Evolutionary conservation across 352 stramenopile genomes (phyloP), one percentile per base, ranked within the genome.

Genomic region (Poterioochromonas sp.): DNA sequence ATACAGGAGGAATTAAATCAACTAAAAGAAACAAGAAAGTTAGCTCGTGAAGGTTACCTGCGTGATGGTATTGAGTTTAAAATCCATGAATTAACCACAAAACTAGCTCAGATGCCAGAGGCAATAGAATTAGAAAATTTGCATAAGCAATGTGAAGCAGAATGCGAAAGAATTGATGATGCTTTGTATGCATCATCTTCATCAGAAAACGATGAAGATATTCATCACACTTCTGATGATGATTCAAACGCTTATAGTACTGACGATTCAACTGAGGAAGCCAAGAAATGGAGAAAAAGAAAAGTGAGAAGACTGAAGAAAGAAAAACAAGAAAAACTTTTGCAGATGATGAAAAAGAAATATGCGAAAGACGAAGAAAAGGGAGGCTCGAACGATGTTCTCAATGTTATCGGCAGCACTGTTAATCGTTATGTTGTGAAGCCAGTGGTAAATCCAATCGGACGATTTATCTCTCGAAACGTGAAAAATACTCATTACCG

Each of bases 1-100:
- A 34, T 54, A n/a, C 65, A 54, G 39, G 32, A 58, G n/a, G 65
- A 74, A 35, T 18, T 78, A 34, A 39, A 63, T 26, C 5, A 63
- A 43, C 29, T 78, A 2, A 78, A 78, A 69, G 15, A 44, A 29
- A n/a, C 2, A 11, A 41, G 26, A 39, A 1, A 11, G 26, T 11
- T 34, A n/a, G 51, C 71, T 22, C 1, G 32, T 5, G 43, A 65
- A 39, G 71, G 71, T 22, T 78, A 78, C 32, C 26, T 68, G 32
- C 3, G 35, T 12, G 35, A 8, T 44, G 47, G 0, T n/a, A 32
- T 78, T 5, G 47, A 78, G 8, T 29, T 69, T 22, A 41, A 39
- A 41, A 37, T 78, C 18, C 2, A 8, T 29, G 71, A 41, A 26
- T 5, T 40, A 29, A 20, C 22, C 3, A 35, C 8, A 34, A 12